Evolutionary conservation across 2,329 filamentous ascomycete genomes (phyloP).

Genomic region (Aspergillus ochraceus): DNA sequence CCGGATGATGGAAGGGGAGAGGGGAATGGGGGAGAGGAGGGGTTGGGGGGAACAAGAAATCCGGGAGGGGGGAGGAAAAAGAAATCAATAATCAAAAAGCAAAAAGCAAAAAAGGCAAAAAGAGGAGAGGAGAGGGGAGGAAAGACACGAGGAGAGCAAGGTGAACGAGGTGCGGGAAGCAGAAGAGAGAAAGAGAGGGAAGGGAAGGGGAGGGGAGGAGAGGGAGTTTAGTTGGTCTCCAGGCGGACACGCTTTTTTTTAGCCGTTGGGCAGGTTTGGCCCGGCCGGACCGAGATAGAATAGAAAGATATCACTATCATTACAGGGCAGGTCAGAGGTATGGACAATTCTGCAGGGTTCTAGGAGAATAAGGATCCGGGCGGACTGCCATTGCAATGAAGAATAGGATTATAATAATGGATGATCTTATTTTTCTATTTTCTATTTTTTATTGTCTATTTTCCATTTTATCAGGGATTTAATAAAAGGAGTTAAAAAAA

Average conservation of each 20-base stretch:
- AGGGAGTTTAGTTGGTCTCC: not conserved
- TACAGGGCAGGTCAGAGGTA: not conserved
- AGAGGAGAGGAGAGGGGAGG: slow-evolving; percentile 7
- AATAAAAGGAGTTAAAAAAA: not conserved
- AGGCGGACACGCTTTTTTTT: not conserved
- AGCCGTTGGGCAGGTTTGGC: not conserved
- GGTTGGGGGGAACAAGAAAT: slow-evolving; percentile 7
- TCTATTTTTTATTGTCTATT: too few relatives aligned
- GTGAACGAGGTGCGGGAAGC: slow-evolving; percentile 8
- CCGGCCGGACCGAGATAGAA: not conserved
- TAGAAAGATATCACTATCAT: not conserved
- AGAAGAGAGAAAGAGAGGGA: slow-evolving; percentile 6
- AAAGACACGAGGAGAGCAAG: slow-evolving; percentile 8
- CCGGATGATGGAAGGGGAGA: slow-evolving; percentile 5
- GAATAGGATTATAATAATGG: not conserved
- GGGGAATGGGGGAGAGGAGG: slow-evolving; percentile 11
- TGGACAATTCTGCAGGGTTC: not conserved
- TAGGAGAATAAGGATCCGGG: too few relatives aligned
- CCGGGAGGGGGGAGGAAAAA: slow-evolving; percentile 5
- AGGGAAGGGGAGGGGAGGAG: slow-evolving; percentile 1
- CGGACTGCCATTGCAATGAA: too few relatives aligned
- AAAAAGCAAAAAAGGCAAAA: slow-evolving; percentile 3
- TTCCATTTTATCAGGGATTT: too few relatives aligned
- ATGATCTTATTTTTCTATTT: too few relatives aligned
- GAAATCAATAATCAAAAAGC: not conserved